Base-by-base conservation (phyloP, 805 yeast genomes). In the Kodamaea neixiangensis region DNA sequence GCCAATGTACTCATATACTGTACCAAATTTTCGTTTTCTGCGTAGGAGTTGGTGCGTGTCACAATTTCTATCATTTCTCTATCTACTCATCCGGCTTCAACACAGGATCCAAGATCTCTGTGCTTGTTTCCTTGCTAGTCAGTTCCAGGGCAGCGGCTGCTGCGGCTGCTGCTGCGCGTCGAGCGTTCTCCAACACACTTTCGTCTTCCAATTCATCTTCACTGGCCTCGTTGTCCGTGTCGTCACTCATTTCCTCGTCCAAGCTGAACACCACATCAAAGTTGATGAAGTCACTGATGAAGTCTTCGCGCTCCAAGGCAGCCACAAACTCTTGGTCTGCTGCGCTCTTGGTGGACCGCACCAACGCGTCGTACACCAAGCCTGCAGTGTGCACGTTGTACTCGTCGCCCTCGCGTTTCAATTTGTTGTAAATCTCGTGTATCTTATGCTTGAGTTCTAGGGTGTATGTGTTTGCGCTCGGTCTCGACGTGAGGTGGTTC, bases 211-310 rank as follows among this genome's bases (percentile, higher is more conserved):
- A 31, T 20, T 40, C 52, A 6, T 22, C 51, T 15, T 50, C 54
- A 14, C 46, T 48, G 10, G 41, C 50, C 10, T 47, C 53, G 35
- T 49, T 50, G 19, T 39, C 50, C 2, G 43, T 54, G 21, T 49
- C 54, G 33, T 49, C 51, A 1, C 39, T 54, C 17, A 48, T 53
- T n/a, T 45, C 57, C 17, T 51, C 53, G 7, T 46, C 44, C 37
- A 47, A 34, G 14, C 49, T 50, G 40, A 61, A 58, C 21, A 54
- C 54, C 18, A 54, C 53, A 34, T 59, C 62, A 44, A 64, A 65
- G 50, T 66, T 61, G 17, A 63, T 59, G 53, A 67, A 69, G 33
- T 69, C 73, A 20, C 59, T 60, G 7, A 61, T 51, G 44, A 69
- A 69, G 19, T 63, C 69, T 13, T 60, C 66, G 25, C 60, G 61